These are phyloP conservation scores for Tillandsia fasciculata DNA, from an alignment of 176 grass and related monocot genomes.

Conservation along the genomic window DNA sequence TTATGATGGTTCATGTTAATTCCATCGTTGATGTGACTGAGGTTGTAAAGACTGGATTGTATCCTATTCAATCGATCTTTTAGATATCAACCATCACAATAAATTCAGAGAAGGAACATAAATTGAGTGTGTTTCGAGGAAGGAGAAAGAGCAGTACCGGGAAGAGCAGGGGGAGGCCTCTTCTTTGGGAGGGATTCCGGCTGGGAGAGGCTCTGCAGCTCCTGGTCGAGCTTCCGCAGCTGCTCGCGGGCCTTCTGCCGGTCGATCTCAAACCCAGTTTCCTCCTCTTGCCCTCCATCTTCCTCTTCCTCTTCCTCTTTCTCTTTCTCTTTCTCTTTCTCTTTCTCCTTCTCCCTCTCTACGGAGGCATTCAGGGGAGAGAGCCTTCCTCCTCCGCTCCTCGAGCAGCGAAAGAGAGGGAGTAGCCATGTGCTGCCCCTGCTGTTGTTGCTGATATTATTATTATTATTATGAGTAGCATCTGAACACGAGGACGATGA, in stretches of 20 bases:
- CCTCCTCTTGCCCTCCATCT: not conserved
- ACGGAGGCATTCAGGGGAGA: not conserved
- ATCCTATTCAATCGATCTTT: no score
- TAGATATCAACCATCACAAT: no score
- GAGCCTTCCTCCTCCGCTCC: not conserved
- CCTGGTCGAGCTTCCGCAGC: conserved; percentile 59
- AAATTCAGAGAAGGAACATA: not conserved
- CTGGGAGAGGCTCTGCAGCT: conserved; percentile 59
- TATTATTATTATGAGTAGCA: no score
- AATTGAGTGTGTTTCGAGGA: not conserved
- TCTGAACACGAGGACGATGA: no score
- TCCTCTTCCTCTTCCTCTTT: no score
- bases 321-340: no score
- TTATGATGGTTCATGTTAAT: no score
- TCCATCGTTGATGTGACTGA: no score
- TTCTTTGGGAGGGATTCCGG: conserved; percentile 26
- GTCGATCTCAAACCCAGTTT: not conserved
- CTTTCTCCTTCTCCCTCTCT: not conserved
- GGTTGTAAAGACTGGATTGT: no score
- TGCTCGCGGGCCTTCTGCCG: conserved; percentile 31
- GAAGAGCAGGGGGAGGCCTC: conserved; percentile 23
- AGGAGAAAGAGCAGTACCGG: conserved; percentile 12
- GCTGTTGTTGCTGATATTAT: no score
- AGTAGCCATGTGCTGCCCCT: not conserved
- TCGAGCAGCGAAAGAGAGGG: not conserved